These are phyloP conservation scores for Podospora pseudopauciseta DNA, from an alignment of 495 filamentous ascomycete genomes.

Conservation along the genomic window DNA sequence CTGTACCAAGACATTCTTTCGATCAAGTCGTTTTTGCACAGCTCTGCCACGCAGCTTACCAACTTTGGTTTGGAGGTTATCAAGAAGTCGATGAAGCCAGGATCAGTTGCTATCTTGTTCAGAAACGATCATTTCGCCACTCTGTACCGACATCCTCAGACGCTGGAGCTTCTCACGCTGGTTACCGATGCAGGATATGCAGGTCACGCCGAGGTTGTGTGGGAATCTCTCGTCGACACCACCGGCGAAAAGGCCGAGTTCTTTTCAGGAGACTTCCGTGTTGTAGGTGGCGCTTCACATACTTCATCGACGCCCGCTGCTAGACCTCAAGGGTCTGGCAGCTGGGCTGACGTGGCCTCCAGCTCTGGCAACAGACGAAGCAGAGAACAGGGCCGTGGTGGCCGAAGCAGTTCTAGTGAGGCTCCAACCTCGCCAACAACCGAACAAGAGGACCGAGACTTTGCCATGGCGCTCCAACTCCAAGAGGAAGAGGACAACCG, in stretches of 20 bases:
- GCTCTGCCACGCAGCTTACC: conserved; percentile 83
- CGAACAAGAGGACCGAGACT: conserved; percentile 74
- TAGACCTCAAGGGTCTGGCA: conserved; percentile 7
- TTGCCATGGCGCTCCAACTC: conserved; percentile 73
- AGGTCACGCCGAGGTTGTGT: conserved; percentile 85
- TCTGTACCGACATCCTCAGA: conserved; percentile 74
- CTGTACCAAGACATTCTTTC: conserved; percentile 73
- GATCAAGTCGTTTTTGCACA: conserved; percentile 75
- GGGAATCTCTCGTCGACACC: conserved; percentile 89
- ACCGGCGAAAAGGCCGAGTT: conserved; percentile 80
- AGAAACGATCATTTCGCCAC: conserved; percentile 97
- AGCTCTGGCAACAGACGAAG: conserved; percentile 41
- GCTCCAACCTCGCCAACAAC: conserved; percentile 33
- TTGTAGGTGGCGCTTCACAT: conserved; percentile 58
- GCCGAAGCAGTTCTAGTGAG: conserved; percentile 26
- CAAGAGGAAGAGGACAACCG: conserved; percentile 80
- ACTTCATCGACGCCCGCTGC: conserved; percentile 23
- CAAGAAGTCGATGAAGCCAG: conserved; percentile 59
- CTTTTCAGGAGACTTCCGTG: conserved; percentile 84
- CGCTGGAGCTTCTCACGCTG: conserved; percentile 66
- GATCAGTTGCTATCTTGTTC: conserved; percentile 83
- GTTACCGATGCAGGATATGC: conserved; percentile 93
- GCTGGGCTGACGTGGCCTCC: background rate
- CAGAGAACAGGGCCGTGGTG: conserved; percentile 44
- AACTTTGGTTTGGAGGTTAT: conserved; percentile 73